Percentiles rank a stretch among this genome's conserved stretches.
These are phyloP conservation scores for Viola pubescens DNA, from an alignment of 441 rosid species.

Conservation along the genomic window DNA sequence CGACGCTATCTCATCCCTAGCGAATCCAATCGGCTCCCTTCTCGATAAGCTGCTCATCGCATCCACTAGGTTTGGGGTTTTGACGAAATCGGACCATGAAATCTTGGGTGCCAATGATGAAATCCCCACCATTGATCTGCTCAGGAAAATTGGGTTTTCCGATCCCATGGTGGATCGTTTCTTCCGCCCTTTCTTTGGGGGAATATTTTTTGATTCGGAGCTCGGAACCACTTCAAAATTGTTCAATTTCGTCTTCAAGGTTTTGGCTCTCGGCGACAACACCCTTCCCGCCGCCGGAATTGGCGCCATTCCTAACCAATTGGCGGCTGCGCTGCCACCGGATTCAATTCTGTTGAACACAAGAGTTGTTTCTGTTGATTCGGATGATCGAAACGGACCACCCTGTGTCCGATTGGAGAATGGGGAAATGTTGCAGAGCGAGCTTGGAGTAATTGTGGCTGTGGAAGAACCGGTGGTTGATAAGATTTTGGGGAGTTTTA, in stretches of 20 bases:
- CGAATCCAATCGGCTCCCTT: conserved; percentile 74
- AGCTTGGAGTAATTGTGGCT: conserved; percentile 62
- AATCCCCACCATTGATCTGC: conserved; percentile 40
- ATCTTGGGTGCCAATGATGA: conserved; percentile 36
- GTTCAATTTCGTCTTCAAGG: conserved; percentile 72
- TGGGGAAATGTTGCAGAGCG: conserved; percentile 43
- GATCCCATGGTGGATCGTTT: conserved; percentile 46
- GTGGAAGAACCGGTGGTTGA: conserved; percentile 61
- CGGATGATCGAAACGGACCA: conserved; percentile 18
- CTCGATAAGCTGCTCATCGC: conserved; percentile 69
- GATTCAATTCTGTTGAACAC: conserved; percentile 43
- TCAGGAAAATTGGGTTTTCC: conserved; percentile 59
- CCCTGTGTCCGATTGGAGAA: conserved; percentile 38
- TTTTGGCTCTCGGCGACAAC: conserved; percentile 83
- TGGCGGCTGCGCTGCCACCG: conserved; percentile 48
- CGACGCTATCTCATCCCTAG: conserved; percentile 50
- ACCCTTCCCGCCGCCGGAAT: conserved; percentile 78
- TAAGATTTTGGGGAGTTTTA: conserved; percentile 36
- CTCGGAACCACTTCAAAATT: conserved; percentile 74
- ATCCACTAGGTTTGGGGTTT: conserved; percentile 43
- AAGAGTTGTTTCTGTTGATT: conserved; percentile 44
- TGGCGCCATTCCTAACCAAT: conserved; percentile 60
- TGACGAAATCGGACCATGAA: conserved; percentile 48
- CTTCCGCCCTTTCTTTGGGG: conserved; percentile 82
- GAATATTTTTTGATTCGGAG: conserved; percentile 71